phyloP scores from a whole-genome alignment of 163 green algal genomes.

The Scenedesmus sp. region DNA sequence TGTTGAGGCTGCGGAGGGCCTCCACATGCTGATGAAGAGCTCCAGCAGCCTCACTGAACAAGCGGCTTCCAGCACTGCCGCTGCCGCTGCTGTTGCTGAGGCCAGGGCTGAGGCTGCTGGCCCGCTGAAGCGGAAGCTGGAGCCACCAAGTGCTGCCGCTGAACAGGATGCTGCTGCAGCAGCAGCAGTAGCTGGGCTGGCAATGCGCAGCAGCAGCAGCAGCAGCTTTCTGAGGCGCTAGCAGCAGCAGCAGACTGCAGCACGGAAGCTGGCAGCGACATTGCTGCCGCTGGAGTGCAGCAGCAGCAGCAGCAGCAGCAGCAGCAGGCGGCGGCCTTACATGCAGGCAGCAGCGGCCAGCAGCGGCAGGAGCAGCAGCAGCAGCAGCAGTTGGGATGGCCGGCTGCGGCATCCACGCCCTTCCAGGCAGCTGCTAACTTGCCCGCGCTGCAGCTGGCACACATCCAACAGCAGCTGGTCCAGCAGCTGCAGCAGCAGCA shows the following conservation, averaged over 20 bases:
- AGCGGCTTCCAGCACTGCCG: not conserved
- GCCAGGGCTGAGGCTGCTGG: not conserved
- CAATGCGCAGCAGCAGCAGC: not conserved
- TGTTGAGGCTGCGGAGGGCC: not conserved
- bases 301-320: not conserved
- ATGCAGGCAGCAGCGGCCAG: not conserved
- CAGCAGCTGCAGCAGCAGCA: slow-evolving; percentile 26
- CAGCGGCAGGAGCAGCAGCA: slow-evolving; percentile 10
- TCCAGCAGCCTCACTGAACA: not conserved
- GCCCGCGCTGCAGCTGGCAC: not conserved
- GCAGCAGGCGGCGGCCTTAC: not conserved
- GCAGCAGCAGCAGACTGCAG: slow-evolving; percentile 19
- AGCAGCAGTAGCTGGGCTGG: not conserved
- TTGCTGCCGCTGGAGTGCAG: not conserved
- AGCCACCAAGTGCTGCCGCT: not conserved
- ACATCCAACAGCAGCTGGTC: not conserved
- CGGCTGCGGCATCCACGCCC: not conserved
- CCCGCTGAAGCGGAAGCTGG: slow-evolving; percentile 12
- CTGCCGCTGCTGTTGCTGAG: not conserved
- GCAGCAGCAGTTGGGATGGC: not conserved
- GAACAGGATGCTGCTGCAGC: not conserved
- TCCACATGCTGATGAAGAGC: slow-evolving; percentile 12
- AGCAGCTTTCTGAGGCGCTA: not conserved
- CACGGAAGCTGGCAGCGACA: not conserved
- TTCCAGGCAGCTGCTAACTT: not conserved